Percentiles rank a stretch among this genome's conserved stretches.
Conservation (phyloP, 2,329 filamentous ascomycete species). For the Ophiostoma quercus region DNA sequence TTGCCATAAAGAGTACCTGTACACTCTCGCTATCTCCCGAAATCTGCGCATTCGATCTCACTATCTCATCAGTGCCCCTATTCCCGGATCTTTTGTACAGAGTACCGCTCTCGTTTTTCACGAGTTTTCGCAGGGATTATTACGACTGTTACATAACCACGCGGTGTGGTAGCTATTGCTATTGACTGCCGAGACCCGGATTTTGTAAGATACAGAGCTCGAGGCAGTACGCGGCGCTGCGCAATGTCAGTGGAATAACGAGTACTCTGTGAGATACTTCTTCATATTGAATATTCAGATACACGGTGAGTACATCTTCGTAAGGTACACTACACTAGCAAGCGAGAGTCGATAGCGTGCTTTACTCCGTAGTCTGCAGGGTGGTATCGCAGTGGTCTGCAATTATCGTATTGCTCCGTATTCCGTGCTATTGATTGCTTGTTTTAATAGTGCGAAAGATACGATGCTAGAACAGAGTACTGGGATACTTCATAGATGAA, state of each 20-base stretch:
- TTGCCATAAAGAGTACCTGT: neutral
- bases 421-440: constrained; percentile 9
- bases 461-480: no score
- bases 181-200: neutral
- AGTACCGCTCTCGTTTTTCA: no score
- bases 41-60: constrained; percentile 14
- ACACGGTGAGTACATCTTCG: no score
- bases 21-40: neutral
- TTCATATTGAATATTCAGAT: no score
- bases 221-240: neutral
- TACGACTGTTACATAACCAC: constrained; percentile 1
- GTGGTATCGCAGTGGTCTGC: constrained; percentile 1
- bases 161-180: neutral
- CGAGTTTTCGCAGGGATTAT: neutral
- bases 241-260: neutral
- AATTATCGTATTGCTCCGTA: constrained; percentile 6
- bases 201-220: neutral
- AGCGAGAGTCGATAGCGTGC: neutral
- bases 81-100: neutral
- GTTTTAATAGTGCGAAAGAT: neutral
- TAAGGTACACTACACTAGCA: neutral
- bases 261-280: neutral
- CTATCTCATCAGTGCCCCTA: neutral
- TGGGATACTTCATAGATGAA: neutral
- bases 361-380: neutral